Base-by-base conservation (phyloP, 1,284 basidiomycete genomes). In the Sanghuangporus baumii region DNA sequence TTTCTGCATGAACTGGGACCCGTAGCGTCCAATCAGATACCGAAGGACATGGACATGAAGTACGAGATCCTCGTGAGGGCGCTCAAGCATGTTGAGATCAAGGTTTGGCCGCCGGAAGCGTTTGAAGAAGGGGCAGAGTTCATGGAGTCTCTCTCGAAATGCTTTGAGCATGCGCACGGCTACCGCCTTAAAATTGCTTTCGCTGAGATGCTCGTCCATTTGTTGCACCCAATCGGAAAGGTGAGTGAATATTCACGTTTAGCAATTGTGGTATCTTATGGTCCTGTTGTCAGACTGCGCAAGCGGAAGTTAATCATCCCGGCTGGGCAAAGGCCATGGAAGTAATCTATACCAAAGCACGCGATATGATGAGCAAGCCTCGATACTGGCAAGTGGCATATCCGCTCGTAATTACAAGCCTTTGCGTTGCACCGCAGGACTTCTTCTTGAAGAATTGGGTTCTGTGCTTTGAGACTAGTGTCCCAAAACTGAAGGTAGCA, bases 91-190 rank as follows among this genome's bases (percentile, higher is more conserved):
- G 82, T 96, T 52, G 85, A 89, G 68, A 86, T 96, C 72, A 91
- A 91, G 76, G 92, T 96, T 41, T 98, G 94, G 83, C 96, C 96
- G 0, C 91, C 94, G 48, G 91, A 96, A 71, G 86, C 89, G 2
- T 96, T 98, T 65, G 96, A 98, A 72, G 91, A 96, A 74, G 93
- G 92, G 2, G 91, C 94, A 4, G 95, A 98, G 67, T 97, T 98
- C 69, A 77, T 98, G 73, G 88, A 93, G 60, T 83, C 86, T 2
- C 75, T 98, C 9, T 88, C 94, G 0, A 89, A 87, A 65, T 88
- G 89, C 1, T 98, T 94, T 70, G 87, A 85, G 36, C 86, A 91
- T 66, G 87, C 93, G 0, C 95, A 96, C 69, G 96, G 96, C 8
- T 80, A 86, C 59, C 83, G 87, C 37, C 78, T 98, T 64, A 98